These are phyloP conservation scores for Dryas drummondii DNA, from an alignment of 306 rosid genomes.

Conservation along the genomic window DNA sequence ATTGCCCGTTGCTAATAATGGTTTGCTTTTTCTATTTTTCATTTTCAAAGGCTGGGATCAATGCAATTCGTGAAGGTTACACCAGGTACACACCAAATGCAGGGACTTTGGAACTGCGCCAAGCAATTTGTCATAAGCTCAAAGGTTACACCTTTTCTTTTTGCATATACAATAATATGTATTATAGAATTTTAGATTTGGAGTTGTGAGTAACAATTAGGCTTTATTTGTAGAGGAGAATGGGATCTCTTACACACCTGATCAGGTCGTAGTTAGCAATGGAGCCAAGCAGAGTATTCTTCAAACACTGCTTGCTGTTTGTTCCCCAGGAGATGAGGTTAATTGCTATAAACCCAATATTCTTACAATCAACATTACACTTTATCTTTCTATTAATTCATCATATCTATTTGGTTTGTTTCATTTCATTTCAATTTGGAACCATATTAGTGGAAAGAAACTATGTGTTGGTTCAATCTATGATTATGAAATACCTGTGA, in stretches of 20 bases:
- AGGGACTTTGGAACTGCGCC: constrained; percentile 74
- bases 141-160: constrained; percentile 46
- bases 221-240: constrained; percentile 69
- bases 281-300: constrained; percentile 91
- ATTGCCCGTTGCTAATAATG: background rate
- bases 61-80: constrained; percentile 82
- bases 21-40: background rate
- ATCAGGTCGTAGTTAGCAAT: constrained; percentile 81
- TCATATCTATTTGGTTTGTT: background rate
- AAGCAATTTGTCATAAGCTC: constrained; percentile 84
- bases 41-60: constrained; percentile 72
- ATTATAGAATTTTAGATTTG: background rate
- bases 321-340: constrained; percentile 92
- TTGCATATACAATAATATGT: background rate
- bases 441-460: background rate
- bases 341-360: background rate
- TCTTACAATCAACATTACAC: background rate
- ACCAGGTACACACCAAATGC: constrained; percentile 86
- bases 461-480: background rate
- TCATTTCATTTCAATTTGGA: background rate
- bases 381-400: background rate
- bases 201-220: constrained; percentile 19
- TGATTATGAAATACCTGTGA: background rate
- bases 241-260: constrained; percentile 69
- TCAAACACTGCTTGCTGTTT: constrained; percentile 86